Evolutionary conservation across 179 eudicot genomes (phyloP), one percentile per base, ranked within the genome.

Genomic region (Heliamphora pulchella): DNA sequence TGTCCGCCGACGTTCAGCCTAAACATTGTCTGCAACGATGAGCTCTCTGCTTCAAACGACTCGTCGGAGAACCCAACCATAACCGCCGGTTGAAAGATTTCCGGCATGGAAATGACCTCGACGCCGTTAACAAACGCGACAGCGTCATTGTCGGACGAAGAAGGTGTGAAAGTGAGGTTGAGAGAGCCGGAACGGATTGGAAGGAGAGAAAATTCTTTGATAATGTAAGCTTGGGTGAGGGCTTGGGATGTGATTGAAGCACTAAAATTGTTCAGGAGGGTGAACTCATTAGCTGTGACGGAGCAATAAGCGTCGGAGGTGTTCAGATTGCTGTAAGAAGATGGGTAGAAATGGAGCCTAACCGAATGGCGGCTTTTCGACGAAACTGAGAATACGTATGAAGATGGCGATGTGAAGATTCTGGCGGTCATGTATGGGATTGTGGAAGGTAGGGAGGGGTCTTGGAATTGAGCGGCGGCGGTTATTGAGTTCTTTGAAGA

Each of bases 1-100:
- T 84, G 86, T 7, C 98, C 98, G 6, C 98, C 97, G 3, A 93
- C 93, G 65, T 93, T 93, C 3, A 90, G 71, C 85, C 98, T 89
- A 13, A 70, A 85, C 74, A 92, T 75, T 0, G 95, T 92, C 73
- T 92, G 88, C 47, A 89, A 61, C 1, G 74, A 31, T 59, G 14
- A 74, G 43, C 31, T 15, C 44, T 53, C 22, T 15, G 75, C 57
- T n/a, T 83, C 79, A 9, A 85, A 20, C 0, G 68, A 48, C 53
- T 73, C 74, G 31, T 71, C 83, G 1, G 80, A 58, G 66, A 77
- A 83, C 51, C 83, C 85, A 11, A 85, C 81, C 79, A 84, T 58
- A 2, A 18, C 3, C 6, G 65, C 80, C 3, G 72, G 8, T 10
- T 75, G 10, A 57, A 87, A 77, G 31, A 87, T 85, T 47, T 85